phyloP scores from a whole-genome alignment of 192 early-diverging fungal species.

The Backusella sp. region DNA sequence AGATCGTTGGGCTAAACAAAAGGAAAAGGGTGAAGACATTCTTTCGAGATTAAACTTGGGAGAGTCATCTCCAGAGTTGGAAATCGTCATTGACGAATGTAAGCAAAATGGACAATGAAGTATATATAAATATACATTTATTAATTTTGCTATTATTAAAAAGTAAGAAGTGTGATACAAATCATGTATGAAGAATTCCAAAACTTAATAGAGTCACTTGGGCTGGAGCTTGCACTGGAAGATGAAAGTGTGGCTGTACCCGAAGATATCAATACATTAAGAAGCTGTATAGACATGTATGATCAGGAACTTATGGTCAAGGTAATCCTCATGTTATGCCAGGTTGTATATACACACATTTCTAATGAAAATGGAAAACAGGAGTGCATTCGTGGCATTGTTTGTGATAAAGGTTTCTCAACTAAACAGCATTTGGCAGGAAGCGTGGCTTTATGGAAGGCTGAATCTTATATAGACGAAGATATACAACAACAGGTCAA shows the following conservation, averaged over 20 bases:
- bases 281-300: constrained; percentile 18
- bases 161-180: not conserved
- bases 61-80: not conserved
- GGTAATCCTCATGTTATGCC: not conserved
- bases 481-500: constrained; percentile 7
- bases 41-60: not conserved
- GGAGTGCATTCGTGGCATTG: constrained; percentile 17
- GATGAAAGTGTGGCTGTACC: not conserved
- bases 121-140: not conserved
- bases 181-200: constrained; percentile 12
- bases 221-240: not conserved
- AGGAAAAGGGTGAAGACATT: constrained; percentile 6
- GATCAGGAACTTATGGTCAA: constrained; percentile 22
- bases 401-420: constrained; percentile 11
- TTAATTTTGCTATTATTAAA: too few species aligned
- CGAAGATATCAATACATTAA: not conserved
- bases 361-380: not conserved
- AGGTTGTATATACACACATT: not conserved
- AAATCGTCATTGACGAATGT: constrained; percentile 7
- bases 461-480: constrained; percentile 20
- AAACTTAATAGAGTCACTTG: not conserved
- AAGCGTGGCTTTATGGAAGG: constrained; percentile 19
- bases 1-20: constrained; percentile 12
- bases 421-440: constrained; percentile 24
- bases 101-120: not conserved